Evolutionary conservation across 495 filamentous ascomycete genomes (phyloP).

Genomic region (Xylaria acuta): DNA sequence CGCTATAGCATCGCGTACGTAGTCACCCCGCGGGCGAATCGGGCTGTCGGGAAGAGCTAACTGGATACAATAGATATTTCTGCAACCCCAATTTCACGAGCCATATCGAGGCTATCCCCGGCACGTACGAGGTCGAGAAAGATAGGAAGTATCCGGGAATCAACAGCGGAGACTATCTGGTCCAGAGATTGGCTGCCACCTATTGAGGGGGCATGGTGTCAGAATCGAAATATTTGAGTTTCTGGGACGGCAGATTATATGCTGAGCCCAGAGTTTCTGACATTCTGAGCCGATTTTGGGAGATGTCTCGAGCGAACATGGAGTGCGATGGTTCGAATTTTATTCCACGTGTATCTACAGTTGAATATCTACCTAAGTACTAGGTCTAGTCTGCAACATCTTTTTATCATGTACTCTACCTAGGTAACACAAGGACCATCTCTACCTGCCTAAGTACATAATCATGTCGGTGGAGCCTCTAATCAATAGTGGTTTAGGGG

Average conservation of each 20-base stretch:
- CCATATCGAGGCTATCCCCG: conserved; percentile 84
- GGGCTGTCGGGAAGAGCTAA: conserved; percentile 3
- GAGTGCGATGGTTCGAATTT: not conserved
- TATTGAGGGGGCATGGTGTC: conserved; percentile 45
- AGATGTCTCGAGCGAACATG: not conserved
- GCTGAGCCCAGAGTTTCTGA: not conserved
- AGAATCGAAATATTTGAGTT: not conserved
- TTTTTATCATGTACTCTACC: not conserved
- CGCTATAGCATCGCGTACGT: conserved; percentile 72
- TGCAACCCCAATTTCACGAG: conserved; percentile 87
- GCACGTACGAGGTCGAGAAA: conserved; percentile 73
- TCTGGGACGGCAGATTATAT: not conserved
- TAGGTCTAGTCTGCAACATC: not conserved
- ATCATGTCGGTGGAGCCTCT: not conserved
- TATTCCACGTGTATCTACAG: not conserved
- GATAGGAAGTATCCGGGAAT: conserved; percentile 82
- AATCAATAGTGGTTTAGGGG: conserved; percentile 11
- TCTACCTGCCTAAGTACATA: not conserved
- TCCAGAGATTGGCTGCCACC: conserved; percentile 78
- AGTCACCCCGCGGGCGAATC: not conserved
- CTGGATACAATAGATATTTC: conserved; percentile 70
- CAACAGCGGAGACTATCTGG: conserved; percentile 81
- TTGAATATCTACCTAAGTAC: not conserved
- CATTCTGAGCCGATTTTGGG: not conserved
- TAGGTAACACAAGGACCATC: not conserved